Evolutionary conservation across 176 grass and related monocot genomes (phyloP).

Genomic region (Oryza punctata): DNA sequence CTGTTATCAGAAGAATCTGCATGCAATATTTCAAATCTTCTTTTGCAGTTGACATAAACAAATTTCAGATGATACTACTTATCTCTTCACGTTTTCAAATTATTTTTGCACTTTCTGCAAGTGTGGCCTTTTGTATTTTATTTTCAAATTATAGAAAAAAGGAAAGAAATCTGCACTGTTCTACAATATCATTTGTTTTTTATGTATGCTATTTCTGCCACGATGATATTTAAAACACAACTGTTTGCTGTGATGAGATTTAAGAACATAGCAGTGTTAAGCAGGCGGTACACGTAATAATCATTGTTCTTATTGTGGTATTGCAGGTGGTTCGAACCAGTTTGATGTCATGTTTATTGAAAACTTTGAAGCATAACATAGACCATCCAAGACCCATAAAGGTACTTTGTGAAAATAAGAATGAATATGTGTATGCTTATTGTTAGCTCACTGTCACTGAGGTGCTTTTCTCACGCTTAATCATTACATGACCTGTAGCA

Average conservation of each 20-base stretch:
- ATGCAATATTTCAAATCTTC: neutral
- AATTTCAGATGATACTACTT: neutral
- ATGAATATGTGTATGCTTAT: slow-evolving; percentile 4
- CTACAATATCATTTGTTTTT: neutral
- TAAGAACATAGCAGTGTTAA: neutral
- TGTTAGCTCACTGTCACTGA: slow-evolving; percentile 13
- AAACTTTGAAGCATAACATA: slow-evolving; percentile 97
- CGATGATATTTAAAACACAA: no score
- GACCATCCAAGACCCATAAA: slow-evolving; percentile 97
- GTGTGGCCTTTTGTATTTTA: neutral
- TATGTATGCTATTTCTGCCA: neutral
- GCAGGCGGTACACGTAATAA: neutral
- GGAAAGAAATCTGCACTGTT: slow-evolving; percentile 9
- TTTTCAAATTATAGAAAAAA: neutral
- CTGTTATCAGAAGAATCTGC: slow-evolving; percentile 29
- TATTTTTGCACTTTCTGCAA: neutral
- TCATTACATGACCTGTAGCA: neutral
- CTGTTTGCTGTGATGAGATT: neutral
- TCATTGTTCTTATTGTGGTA: slow-evolving; percentile 28
- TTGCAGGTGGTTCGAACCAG: slow-evolving; percentile 88
- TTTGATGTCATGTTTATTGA: slow-evolving; percentile 89
- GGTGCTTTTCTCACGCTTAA: neutral
- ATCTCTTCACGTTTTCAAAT: neutral
- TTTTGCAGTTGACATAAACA: neutral
- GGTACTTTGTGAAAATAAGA: slow-evolving; percentile 47